These are phyloP conservation scores for Wickerhamiella shivajii DNA, from an alignment of 805 yeast genomes.

Conservation along the genomic window DNA sequence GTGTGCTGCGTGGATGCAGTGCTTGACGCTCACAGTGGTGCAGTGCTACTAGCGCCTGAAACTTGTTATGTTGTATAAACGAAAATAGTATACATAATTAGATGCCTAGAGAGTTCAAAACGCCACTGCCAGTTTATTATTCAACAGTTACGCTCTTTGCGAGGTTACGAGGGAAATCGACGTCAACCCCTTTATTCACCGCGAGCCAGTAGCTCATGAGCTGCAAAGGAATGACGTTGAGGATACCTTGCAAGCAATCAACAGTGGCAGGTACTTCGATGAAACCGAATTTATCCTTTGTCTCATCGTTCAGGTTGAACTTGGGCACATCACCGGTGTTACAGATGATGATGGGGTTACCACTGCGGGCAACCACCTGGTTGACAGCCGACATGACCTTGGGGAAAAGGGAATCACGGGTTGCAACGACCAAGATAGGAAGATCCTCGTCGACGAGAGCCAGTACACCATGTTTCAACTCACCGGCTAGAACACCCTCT, in stretches of 20 bases:
- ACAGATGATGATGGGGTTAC: slow-evolving; percentile 87
- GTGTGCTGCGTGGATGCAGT: not conserved
- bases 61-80: not conserved
- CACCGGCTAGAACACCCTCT: slow-evolving; percentile 98
- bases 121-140: slow-evolving; percentile 26
- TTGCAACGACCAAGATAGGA: slow-evolving; percentile 92
- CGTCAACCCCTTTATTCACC: slow-evolving; percentile 85
- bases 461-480: slow-evolving; percentile 93
- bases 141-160: slow-evolving; percentile 98
- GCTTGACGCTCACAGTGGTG: not conserved
- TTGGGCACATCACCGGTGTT: slow-evolving; percentile 54
- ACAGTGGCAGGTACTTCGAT: slow-evolving; percentile 90
- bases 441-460: slow-evolving; percentile 89
- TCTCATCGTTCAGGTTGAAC: slow-evolving; percentile 18
- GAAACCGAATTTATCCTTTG: slow-evolving; percentile 28
- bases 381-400: slow-evolving; percentile 90
- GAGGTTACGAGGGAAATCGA: slow-evolving; percentile 96
- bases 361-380: slow-evolving; percentile 94
- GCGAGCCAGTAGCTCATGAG: slow-evolving; percentile 96
- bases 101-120: not conserved
- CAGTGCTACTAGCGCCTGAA: not conserved
- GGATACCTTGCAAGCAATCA: slow-evolving; percentile 92
- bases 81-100: too few relatives aligned
- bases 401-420: slow-evolving; percentile 91
- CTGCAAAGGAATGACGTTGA: slow-evolving; percentile 89